Evolutionary conservation across 2,329 filamentous ascomycete species (phyloP), one percentile per base, ranked within the genome.

Genomic region (Graphilbum sp.): DNA sequence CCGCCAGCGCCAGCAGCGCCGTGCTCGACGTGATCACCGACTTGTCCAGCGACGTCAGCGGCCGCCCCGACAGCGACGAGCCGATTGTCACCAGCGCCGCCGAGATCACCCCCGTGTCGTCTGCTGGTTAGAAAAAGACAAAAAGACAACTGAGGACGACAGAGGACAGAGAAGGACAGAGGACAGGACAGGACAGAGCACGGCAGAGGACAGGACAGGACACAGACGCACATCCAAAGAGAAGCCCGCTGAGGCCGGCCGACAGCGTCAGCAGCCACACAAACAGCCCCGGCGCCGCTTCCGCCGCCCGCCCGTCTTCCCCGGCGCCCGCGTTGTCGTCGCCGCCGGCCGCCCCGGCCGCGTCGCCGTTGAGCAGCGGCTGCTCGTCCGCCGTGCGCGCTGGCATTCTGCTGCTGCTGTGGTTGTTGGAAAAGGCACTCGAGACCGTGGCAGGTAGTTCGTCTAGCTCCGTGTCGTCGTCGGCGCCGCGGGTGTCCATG

Each of bases 1-100:
- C 59, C 39, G 74, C 49, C 4, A 79, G 68, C 4, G 79, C 78
- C 43, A 77, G 69, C 35, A 82, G 66, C 5, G 75, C 71, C 5
- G 78, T 81, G 18, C 67, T 69, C n/a, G 74, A 76, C 3, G 78
- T 82, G 49, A 80, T 76, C 45, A 82, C 60, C 7, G 76, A 80
- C 53, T 77, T 82, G 54, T 80, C 75, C 49, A 77, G 56, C 0
- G 73, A 70, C 1, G 66, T 74, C 20, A 80, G 62, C 9, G 62
- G 54, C 34, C 66, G 67, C 40, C 59, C 53, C 21, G 69, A 74
- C 24, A 80, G 68, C 9, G 72, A 70, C 2, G 59, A 62, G 36
- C 67, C 68, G 45, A 80, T 67, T 2, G 74, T 76, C 34, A 81
- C 70, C 27, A 81, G 62, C 1, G 74, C 79, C 3, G 75, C 72